A percentile compares a stretch with the other conserved stretches of the same genome.
These are phyloP conservation scores for Eremothecium gossypii DNA, from an alignment of 1,139 yeast genomes.

Conservation along the genomic window DNA sequence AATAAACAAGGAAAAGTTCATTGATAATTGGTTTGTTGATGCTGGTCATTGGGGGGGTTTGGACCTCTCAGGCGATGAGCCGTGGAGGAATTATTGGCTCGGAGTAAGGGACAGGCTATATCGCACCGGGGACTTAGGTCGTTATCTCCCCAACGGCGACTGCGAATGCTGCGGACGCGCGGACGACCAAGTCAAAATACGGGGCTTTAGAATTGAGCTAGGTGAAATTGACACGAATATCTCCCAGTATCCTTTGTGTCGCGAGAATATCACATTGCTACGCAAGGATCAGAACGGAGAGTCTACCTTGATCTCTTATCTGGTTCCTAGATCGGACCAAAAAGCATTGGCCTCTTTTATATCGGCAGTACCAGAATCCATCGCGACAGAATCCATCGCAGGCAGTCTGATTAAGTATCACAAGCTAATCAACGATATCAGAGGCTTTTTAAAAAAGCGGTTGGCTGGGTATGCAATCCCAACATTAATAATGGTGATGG, in stretches of 20 bases:
- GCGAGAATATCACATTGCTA: slow-evolving; percentile 90
- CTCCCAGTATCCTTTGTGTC: slow-evolving; percentile 81
- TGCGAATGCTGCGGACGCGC: slow-evolving; percentile 99
- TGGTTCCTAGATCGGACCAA: slow-evolving; percentile 70
- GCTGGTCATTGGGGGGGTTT: slow-evolving; percentile 47
- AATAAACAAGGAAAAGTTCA: slow-evolving; percentile 75
- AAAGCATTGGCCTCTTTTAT: slow-evolving; percentile 32
- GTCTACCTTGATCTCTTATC: slow-evolving; percentile 79
- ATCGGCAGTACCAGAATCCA: slow-evolving; percentile 34
- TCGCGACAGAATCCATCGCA: slow-evolving; percentile 55
- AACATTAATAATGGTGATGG: slow-evolving; percentile 78
- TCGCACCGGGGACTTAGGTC: slow-evolving; percentile 95
- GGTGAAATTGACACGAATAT: slow-evolving; percentile 98
- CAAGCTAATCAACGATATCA: slow-evolving; percentile 70
- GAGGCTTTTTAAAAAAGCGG: slow-evolving; percentile 73
- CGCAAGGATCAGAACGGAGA: slow-evolving; percentile 89
- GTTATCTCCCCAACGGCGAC: slow-evolving; percentile 93
- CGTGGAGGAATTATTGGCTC: slow-evolving; percentile 76
- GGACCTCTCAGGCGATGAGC: slow-evolving; percentile 41
- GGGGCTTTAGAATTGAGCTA: slow-evolving; percentile 96
- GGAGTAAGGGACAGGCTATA: slow-evolving; percentile 95
- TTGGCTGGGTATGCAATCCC: slow-evolving; percentile 93
- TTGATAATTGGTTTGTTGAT: slow-evolving; percentile 81
- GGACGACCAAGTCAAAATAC: slow-evolving; percentile 95
- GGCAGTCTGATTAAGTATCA: slow-evolving; percentile 70